phyloP scores from a whole-genome alignment of 2,329 filamentous ascomycete species.

The Macrophomina tecta region DNA sequence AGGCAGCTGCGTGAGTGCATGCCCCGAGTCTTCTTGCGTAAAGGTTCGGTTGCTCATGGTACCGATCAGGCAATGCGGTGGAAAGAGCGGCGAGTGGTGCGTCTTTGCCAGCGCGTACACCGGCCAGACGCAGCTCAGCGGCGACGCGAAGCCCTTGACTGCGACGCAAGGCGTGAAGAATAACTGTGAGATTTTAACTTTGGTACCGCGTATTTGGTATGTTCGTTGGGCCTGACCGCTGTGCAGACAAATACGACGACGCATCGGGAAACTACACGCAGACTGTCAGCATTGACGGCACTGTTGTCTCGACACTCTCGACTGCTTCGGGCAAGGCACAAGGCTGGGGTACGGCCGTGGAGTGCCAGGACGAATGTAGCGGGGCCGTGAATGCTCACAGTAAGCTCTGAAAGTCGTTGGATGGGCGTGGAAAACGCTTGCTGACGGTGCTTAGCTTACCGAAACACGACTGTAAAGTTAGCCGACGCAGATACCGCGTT shows the following conservation, averaged over 20 bases:
- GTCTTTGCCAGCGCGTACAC: conserved; percentile 49
- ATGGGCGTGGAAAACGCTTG: neutral
- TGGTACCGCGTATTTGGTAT: neutral
- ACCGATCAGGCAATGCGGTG: conserved; percentile 3
- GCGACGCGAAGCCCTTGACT: conserved; percentile 38
- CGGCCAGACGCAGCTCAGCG: conserved; percentile 39
- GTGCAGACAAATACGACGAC: conserved; percentile 47
- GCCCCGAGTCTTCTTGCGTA: too few species aligned
- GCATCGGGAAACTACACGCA: conserved; percentile 50
- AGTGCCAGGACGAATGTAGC: conserved; percentile 48
- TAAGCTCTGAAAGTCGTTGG: conserved; percentile 33
- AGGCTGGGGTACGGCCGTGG: conserved; percentile 54
- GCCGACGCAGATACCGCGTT: conserved; percentile 47
- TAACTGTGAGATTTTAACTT: conserved; percentile 38
- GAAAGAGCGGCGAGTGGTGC: conserved; percentile 42
- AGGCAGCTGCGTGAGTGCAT: neutral
- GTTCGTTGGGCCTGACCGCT: neutral
- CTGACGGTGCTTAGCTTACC: conserved; percentile 6
- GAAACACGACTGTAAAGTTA: conserved; percentile 46
- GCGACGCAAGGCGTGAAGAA: conserved; percentile 46
- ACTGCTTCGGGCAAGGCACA: conserved; percentile 50
- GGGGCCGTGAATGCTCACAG: conserved; percentile 49
- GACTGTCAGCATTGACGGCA: conserved; percentile 46
- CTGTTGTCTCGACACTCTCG: conserved; percentile 51
- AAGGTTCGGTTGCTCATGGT: neutral